Evolutionary conservation across 2,329 filamentous ascomycete species (phyloP), one percentile per base, ranked within the genome.

Genomic region (Alternaria panax): DNA sequence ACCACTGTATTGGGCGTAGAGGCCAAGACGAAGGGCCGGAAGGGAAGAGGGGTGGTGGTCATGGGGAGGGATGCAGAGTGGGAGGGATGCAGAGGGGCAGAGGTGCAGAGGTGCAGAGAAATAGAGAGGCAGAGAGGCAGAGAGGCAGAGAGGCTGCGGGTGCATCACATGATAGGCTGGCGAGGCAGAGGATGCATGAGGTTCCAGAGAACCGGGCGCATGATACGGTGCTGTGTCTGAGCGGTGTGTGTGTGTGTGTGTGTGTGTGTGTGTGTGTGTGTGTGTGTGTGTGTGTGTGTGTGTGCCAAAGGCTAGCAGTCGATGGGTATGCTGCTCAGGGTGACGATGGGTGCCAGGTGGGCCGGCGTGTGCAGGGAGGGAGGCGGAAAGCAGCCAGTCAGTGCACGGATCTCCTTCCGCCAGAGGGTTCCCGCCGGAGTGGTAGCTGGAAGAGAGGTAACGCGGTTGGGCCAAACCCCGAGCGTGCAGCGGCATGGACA

Each of bases 381-480:
- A 30, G 41, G 27, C 34, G 55, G 55, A n/a, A n/a, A 36, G 32
- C 32, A n/a, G 45, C 40, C 59, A 52, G 53, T 53, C 48, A 59
- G 56, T 50, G 56, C 51, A 55, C 45, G 43, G 60, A 24, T 47
- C 27, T 40, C 25, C 47, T 59, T 63, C 67, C 68, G 67, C 64
- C 60, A 54, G 60, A 54, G 54, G 56, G 60, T 54, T 64, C 54
- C 69, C 66, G 68, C 64, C 47, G 52, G 45, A 34, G 18, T 62
- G 69, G 70, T 57, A 63, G 54, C 58, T 59, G 70, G 70, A 62
- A 70, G 40, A 18, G 28, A 24, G 63, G 57, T 58, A 24, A 28
- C 68, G 51, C 8, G 25, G 30, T 56, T 57, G 43, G 62, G 63
- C 25, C 43, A 57, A 63, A 65, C 64, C 64, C 62, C 65, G 65